These are phyloP conservation scores for Taxillus chinensis DNA, from an alignment of 164 flowering plant genomes.

Conservation along the genomic window DNA sequence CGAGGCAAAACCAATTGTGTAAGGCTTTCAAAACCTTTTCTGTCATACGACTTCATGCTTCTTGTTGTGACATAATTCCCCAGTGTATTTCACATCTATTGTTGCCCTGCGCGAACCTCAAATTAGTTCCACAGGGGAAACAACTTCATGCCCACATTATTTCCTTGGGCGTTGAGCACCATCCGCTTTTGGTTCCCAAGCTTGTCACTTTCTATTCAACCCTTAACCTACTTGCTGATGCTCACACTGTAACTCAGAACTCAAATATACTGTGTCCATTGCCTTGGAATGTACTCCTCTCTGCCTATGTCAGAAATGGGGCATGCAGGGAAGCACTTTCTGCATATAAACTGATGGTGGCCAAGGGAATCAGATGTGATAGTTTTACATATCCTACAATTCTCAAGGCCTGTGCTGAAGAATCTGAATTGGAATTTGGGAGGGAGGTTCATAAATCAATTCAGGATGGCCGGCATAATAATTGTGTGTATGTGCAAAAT, in stretches of 20 bases:
- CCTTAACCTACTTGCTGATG: slow-evolving; percentile 23
- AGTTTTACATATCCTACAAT: slow-evolving; percentile 49
- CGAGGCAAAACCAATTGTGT: slow-evolving; percentile 14
- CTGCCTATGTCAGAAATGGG: slow-evolving; percentile 30
- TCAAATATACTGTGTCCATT: slow-evolving; percentile 19
- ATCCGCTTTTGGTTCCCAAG: slow-evolving; percentile 33
- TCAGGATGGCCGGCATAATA: slow-evolving; percentile 10
- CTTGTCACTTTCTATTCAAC: slow-evolving; percentile 36
- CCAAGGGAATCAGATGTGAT: slow-evolving; percentile 34
- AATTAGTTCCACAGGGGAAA: slow-evolving; percentile 24
- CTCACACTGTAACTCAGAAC: slow-evolving; percentile 22
- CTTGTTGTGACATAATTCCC: slow-evolving; percentile 12
- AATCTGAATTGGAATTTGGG: slow-evolving; percentile 28
- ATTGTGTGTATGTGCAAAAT: slow-evolving; percentile 45
- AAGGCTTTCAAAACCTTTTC: slow-evolving; percentile 33
- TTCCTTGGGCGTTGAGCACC: slow-evolving; percentile 25
- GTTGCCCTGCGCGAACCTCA: slow-evolving; percentile 22
- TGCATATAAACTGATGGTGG: slow-evolving; percentile 32
- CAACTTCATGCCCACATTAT: slow-evolving; percentile 40
- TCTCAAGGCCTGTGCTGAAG: slow-evolving; percentile 57
- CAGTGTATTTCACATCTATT: slow-evolving; percentile 31
- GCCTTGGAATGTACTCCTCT: slow-evolving; percentile 52
- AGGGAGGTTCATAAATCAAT: slow-evolving; percentile 31
- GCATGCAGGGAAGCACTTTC: slow-evolving; percentile 21
- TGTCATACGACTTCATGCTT: slow-evolving; percentile 18